Conservation (phyloP, 345 rosid genomes). For the Eucalyptus globulus region DNA sequence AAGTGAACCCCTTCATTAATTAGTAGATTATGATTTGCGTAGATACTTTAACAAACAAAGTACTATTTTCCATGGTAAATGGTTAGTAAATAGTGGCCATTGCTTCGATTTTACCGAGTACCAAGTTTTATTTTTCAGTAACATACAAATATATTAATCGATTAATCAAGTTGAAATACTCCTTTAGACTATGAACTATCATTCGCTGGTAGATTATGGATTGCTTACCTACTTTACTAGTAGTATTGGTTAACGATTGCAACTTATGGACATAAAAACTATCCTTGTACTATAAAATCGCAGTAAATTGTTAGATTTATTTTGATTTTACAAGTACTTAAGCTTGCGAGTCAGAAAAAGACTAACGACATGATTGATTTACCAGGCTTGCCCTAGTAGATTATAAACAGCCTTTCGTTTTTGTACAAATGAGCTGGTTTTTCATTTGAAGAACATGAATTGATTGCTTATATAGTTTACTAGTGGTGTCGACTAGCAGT, state of each 20-base stretch:
- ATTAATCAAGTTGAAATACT: background rate
- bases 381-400: background rate
- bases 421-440: background rate
- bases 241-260: background rate
- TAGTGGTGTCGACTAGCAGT: background rate
- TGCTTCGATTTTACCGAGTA: background rate
- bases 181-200: background rate
- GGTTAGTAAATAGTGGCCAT: background rate
- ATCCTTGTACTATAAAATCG: background rate
- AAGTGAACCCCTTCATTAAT: background rate
- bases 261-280: background rate
- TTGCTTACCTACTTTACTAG: background rate
- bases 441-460: background rate
- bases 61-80: background rate
- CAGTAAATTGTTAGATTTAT: background rate
- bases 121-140: background rate
- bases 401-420: background rate
- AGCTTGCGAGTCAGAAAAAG: background rate
- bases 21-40: background rate
- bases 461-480: background rate
- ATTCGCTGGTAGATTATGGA: background rate
- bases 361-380: background rate
- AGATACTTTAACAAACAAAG: background rate
- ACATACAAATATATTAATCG: background rate
- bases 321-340: background rate